phyloP scores from a whole-genome alignment of 495 filamentous ascomycete genomes.

The Xylaria scruposa region DNA sequence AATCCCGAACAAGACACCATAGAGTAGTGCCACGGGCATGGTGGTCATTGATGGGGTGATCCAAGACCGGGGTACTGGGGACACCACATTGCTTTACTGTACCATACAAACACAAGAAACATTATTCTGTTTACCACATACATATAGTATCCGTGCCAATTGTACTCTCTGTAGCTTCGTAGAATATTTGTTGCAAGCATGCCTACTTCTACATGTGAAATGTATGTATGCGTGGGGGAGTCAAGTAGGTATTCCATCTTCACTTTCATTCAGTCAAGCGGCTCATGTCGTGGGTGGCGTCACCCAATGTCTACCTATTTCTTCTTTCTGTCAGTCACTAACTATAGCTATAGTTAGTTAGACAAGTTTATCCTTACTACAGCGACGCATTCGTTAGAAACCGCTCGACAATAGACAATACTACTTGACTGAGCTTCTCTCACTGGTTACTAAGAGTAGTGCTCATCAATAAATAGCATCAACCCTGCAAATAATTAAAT shows the following conservation, averaged over 20 bases:
- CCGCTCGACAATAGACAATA: background rate
- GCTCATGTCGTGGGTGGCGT: constrained; percentile 1
- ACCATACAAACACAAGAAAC: background rate
- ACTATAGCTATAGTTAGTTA: background rate
- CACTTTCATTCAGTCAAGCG: background rate
- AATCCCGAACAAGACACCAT: background rate
- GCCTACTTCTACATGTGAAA: background rate
- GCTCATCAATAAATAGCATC: background rate
- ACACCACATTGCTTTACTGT: constrained; percentile 4
- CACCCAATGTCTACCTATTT: background rate
- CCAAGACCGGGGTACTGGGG: constrained; percentile 9
- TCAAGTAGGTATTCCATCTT: background rate
- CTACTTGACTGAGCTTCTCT: background rate
- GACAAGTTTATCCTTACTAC: background rate
- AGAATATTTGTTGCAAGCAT: background rate
- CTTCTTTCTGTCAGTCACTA: background rate
- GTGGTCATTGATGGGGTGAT: background rate
- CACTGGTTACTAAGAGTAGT: background rate
- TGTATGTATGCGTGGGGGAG: background rate
- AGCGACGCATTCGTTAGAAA: constrained; percentile 1
- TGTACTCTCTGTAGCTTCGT: background rate
- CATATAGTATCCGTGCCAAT: background rate
- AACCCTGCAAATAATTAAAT: background rate
- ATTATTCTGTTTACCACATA: background rate
- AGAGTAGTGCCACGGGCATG: background rate